Evolutionary conservation across 1,284 basidiomycete species (phyloP).

Genomic region (Polyporus tsugae): DNA sequence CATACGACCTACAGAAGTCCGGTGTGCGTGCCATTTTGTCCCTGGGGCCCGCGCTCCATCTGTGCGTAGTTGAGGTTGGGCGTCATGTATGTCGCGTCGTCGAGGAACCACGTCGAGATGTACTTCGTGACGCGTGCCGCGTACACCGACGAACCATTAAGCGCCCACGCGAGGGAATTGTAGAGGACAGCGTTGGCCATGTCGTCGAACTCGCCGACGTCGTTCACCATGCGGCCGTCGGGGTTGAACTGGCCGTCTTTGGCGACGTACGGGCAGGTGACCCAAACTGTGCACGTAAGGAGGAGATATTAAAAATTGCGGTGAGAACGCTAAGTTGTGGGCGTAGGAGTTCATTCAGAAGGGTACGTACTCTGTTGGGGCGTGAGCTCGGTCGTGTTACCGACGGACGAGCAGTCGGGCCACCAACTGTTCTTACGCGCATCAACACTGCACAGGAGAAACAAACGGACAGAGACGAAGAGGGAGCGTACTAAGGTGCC

Average conservation of each 20-base stretch:
- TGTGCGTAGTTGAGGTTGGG: constrained; percentile 74
- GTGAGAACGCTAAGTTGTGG: not conserved
- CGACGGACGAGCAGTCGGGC: constrained; percentile 59
- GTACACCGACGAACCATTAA: constrained; percentile 50
- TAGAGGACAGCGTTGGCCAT: constrained; percentile 68
- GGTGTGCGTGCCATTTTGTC: constrained; percentile 58
- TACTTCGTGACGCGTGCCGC: constrained; percentile 50
- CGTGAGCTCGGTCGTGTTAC: constrained; percentile 53
- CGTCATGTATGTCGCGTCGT: constrained; percentile 65
- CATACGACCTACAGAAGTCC: constrained; percentile 56
- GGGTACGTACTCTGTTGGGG: constrained; percentile 50
- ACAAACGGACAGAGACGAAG: constrained; percentile 9
- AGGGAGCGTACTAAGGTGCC: constrained; percentile 58
- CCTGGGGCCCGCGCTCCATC: constrained; percentile 60
- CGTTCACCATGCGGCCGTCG: constrained; percentile 45
- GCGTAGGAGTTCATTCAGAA: not conserved
- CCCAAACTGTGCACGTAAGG: constrained; percentile 42
- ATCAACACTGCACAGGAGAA: not conserved
- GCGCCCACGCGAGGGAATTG: constrained; percentile 63
- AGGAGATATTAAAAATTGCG: no score
- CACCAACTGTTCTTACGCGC: constrained; percentile 52
- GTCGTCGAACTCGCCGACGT: constrained; percentile 60
- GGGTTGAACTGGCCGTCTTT: constrained; percentile 69
- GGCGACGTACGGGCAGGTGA: constrained; percentile 60
- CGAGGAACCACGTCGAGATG: constrained; percentile 67